These are phyloP conservation scores for Lachnellula arida DNA, from an alignment of 2,329 filamentous ascomycete species.

Conservation along the genomic window DNA sequence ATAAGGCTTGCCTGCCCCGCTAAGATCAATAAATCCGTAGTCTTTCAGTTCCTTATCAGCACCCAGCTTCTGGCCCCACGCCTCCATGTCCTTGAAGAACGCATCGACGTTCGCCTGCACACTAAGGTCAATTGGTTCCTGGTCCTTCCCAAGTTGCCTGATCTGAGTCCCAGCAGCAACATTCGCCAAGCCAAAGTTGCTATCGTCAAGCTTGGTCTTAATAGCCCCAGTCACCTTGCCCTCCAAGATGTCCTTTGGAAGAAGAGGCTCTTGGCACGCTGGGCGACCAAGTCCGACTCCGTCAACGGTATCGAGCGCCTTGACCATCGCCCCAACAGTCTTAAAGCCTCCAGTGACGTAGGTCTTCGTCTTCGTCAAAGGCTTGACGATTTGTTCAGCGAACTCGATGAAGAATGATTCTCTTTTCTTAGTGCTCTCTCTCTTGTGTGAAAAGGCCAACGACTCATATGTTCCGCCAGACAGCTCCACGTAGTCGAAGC, in stretches of 20 bases:
- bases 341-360: slow-evolving; percentile 62
- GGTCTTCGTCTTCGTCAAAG: slow-evolving; percentile 41
- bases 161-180: slow-evolving; percentile 26
- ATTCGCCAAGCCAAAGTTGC: slow-evolving; percentile 42
- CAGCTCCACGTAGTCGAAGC: slow-evolving; percentile 64
- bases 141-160: slow-evolving; percentile 45
- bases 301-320: slow-evolving; percentile 43
- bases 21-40: slow-evolving; percentile 42
- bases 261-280: slow-evolving; percentile 39
- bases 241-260: slow-evolving; percentile 38
- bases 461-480: slow-evolving; percentile 59
- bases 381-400: slow-evolving; percentile 45
- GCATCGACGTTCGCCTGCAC: slow-evolving; percentile 41
- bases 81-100: slow-evolving; percentile 45
- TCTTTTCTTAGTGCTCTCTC: slow-evolving; percentile 42
- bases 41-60: slow-evolving; percentile 35
- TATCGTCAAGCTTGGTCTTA: slow-evolving; percentile 41
- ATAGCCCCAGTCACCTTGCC: slow-evolving; percentile 46
- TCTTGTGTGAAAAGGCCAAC: slow-evolving; percentile 33
- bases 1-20: slow-evolving; percentile 18
- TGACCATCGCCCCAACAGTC: slow-evolving; percentile 45
- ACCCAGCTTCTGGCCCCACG: slow-evolving; percentile 38
- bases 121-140: slow-evolving; percentile 49
- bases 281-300: slow-evolving; percentile 46
- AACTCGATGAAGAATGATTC: slow-evolving; percentile 69